Conservation (phyloP, 2,329 filamentous ascomycete genomes). For the Aspergillus latus region DNA sequence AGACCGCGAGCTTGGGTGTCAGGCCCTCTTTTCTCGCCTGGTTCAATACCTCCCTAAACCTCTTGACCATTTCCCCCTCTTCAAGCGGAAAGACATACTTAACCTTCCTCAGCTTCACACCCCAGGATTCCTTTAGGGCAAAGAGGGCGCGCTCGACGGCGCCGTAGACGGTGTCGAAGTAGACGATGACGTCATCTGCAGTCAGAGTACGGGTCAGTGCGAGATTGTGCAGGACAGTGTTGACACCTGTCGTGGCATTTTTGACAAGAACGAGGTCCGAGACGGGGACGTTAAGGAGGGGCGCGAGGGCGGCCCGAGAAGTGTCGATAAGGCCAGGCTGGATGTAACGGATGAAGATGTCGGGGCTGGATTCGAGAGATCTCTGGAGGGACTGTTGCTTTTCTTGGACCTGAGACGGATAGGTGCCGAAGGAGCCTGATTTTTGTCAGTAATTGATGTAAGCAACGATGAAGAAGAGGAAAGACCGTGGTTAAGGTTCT, state of each 20-base stretch:
- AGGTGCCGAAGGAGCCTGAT: slow-evolving; percentile 73
- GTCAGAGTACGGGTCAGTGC: slow-evolving; percentile 51
- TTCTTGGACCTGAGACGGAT: slow-evolving; percentile 62
- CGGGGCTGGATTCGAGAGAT: slow-evolving; percentile 65
- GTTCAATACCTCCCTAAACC: slow-evolving; percentile 63
- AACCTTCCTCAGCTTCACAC: slow-evolving; percentile 54
- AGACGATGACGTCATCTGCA: slow-evolving; percentile 70
- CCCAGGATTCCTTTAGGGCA: slow-evolving; percentile 66
- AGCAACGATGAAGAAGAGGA: slow-evolving; percentile 7
- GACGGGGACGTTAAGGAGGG: slow-evolving; percentile 63
- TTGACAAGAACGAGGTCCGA: slow-evolving; percentile 72
- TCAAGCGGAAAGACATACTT: slow-evolving; percentile 66
- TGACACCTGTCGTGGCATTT: slow-evolving; percentile 71
- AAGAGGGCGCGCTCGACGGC: slow-evolving; percentile 72
- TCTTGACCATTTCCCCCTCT: slow-evolving; percentile 63
- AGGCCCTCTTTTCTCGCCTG: slow-evolving; percentile 60
- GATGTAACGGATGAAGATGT: slow-evolving; percentile 72
- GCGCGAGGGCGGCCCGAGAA: slow-evolving; percentile 63
- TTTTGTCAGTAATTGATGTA: background rate
- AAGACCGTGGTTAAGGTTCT: slow-evolving; percentile 76
- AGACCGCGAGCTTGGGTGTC: slow-evolving; percentile 66
- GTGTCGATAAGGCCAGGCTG: slow-evolving; percentile 63
- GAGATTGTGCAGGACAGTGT: slow-evolving; percentile 77
- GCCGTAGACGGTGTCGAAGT: slow-evolving; percentile 77
- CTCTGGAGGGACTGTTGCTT: slow-evolving; percentile 66